Percentiles rank a stretch among this genome's conserved stretches.
Conservation (phyloP, 2,329 filamentous ascomycete genomes). For the Epichloe sibirici region DNA sequence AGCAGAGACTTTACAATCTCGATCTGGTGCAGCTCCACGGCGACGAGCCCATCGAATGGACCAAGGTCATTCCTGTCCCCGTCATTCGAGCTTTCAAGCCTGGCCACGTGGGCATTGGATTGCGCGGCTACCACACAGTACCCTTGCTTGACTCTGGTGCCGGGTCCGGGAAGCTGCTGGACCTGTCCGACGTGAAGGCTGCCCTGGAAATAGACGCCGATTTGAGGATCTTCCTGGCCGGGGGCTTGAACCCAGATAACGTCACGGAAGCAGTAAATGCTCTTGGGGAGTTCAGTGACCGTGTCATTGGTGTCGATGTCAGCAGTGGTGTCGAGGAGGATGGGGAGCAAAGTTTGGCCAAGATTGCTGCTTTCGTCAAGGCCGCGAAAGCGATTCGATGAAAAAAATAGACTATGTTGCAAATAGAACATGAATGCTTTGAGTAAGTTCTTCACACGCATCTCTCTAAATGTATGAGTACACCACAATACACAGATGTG, state of each 20-base stretch:
- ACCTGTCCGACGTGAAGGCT: slow-evolving; percentile 55
- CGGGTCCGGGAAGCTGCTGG: slow-evolving; percentile 70
- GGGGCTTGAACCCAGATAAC: slow-evolving; percentile 72
- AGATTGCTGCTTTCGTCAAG: slow-evolving; percentile 70
- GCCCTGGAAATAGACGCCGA: slow-evolving; percentile 55
- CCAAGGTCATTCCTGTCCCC: slow-evolving; percentile 75
- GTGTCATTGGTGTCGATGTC: slow-evolving; percentile 77
- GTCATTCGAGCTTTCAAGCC: slow-evolving; percentile 81
- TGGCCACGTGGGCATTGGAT: slow-evolving; percentile 55
- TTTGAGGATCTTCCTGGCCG: slow-evolving; percentile 71
- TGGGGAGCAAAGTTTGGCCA: slow-evolving; percentile 67
- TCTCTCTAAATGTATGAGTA: too few species aligned
- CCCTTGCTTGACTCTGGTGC: slow-evolving; percentile 79
- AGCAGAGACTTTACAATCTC: slow-evolving; percentile 63
- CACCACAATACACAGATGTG: too few species aligned
- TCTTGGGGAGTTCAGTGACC: slow-evolving; percentile 45
- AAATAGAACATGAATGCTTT: not conserved
- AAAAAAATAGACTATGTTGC: slow-evolving; percentile 11
- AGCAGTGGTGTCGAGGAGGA: slow-evolving; percentile 86
- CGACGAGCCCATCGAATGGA: slow-evolving; percentile 85
- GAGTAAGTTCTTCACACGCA: not conserved
- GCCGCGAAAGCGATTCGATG: slow-evolving; percentile 52
- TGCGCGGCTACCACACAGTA: slow-evolving; percentile 69
- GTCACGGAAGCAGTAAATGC: slow-evolving; percentile 53
- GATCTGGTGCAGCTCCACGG: slow-evolving; percentile 93